Conservation (phyloP, 805 yeast genomes). For the Peterozyma toletana region DNA sequence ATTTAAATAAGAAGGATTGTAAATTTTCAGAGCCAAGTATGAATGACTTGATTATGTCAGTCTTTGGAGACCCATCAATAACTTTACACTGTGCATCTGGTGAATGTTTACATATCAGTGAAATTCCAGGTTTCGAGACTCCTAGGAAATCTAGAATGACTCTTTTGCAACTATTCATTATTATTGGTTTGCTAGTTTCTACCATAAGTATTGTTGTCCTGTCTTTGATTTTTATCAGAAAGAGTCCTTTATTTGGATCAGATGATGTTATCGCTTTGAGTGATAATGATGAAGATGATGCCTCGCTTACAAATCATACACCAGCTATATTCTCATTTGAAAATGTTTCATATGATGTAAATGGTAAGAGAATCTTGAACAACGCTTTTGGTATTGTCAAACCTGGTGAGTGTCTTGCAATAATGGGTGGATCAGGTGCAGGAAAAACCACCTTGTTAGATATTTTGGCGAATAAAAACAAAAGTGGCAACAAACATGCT, state of each 20-base stretch:
- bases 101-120: conserved; percentile 88
- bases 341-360: conserved; percentile 54
- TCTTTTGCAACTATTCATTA: conserved; percentile 36
- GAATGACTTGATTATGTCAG: conserved; percentile 84
- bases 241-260: conserved; percentile 53
- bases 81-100: conserved; percentile 76
- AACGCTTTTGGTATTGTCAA: conserved; percentile 68
- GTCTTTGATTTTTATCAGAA: conserved; percentile 40
- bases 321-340: conserved; percentile 77
- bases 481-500: conserved; percentile 68
- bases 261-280: conserved; percentile 15
- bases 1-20: conserved; percentile 54
- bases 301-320: conserved; percentile 45
- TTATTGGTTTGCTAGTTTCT: conserved; percentile 35
- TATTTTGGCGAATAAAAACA: conserved; percentile 82
- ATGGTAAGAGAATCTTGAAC: conserved; percentile 47
- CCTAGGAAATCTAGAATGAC: conserved; percentile 49
- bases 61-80: conserved; percentile 93
- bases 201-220: conserved; percentile 34
- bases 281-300: conserved; percentile 28
- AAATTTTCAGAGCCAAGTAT: conserved; percentile 89
- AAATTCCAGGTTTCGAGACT: conserved; percentile 80
- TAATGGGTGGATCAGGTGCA: conserved; percentile 99
- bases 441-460: conserved; percentile 94
- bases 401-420: conserved; percentile 88